Conservation (phyloP, 1,139 yeast genomes). For the Blastobotrys malaysiensis region DNA sequence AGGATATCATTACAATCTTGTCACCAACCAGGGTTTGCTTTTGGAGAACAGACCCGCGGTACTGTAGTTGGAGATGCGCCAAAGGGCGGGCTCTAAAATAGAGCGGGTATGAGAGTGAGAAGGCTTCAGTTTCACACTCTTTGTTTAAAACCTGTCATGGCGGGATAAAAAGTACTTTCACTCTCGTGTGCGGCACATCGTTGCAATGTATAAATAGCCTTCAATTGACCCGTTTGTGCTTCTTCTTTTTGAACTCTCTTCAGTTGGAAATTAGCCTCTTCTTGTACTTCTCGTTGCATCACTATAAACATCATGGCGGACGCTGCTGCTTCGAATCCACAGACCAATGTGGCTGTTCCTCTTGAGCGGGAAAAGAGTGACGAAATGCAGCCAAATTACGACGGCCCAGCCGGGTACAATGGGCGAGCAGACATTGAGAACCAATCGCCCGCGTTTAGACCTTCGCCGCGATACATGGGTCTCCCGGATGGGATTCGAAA, state of each 20-base stretch:
- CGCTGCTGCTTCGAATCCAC: not conserved
- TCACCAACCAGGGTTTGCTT: no score
- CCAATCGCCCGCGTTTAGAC: not conserved
- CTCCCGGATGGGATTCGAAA: constrained; percentile 43
- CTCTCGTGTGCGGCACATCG: not conserved
- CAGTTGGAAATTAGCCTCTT: no score
- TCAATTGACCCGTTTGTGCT: not conserved
- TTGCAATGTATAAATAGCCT: not conserved
- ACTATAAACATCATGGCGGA: not conserved
- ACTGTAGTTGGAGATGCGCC: no score
- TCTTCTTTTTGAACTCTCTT: not conserved
- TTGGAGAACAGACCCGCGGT: no score
- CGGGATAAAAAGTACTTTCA: not conserved
- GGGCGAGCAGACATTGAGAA: not conserved
- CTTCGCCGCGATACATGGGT: constrained; percentile 24
- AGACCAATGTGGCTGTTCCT: not conserved
- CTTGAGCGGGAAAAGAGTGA: not conserved
- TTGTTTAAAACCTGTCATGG: not conserved
- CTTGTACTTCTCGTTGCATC: no score
- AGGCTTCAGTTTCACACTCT: not conserved
- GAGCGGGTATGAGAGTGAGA: not conserved
- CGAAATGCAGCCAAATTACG: not conserved
- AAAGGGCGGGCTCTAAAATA: no score
- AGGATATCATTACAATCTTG: no score
- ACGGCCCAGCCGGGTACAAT: not conserved